Evolutionary conservation across 2,329 filamentous ascomycete species (phyloP).

Genomic region (Venturia nashicola): DNA sequence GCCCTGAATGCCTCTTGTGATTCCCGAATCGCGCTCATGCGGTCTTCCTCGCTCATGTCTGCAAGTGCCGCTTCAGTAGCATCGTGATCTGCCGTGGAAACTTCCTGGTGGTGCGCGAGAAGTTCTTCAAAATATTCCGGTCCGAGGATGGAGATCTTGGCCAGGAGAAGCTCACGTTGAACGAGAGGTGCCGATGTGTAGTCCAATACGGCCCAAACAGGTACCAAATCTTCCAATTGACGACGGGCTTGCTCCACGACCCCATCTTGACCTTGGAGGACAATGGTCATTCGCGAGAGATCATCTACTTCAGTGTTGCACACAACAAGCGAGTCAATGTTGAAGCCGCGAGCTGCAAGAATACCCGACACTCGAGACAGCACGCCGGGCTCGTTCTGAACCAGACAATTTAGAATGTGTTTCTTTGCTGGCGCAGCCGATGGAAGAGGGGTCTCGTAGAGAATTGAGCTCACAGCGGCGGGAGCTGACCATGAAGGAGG

Average conservation of each 20-base stretch:
- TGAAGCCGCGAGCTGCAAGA: slow-evolving; percentile 90
- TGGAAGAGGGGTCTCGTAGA: slow-evolving; percentile 91
- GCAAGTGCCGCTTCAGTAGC: slow-evolving; percentile 11
- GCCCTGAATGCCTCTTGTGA: slow-evolving; percentile 27
- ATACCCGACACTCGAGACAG: slow-evolving; percentile 94
- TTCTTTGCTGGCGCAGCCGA: slow-evolving; percentile 77
- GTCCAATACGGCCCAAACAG: slow-evolving; percentile 95
- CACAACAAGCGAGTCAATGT: slow-evolving; percentile 96
- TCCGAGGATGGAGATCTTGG: slow-evolving; percentile 92
- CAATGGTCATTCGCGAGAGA: slow-evolving; percentile 96
- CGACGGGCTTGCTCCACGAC: slow-evolving; percentile 94
- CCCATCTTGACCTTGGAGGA: slow-evolving; percentile 88
- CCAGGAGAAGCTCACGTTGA: slow-evolving; percentile 86
- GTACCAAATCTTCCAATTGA: slow-evolving; percentile 91
- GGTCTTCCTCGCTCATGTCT: slow-evolving; percentile 11
- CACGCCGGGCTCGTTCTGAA: slow-evolving; percentile 97
- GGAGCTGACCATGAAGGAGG: slow-evolving; percentile 78
- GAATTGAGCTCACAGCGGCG: slow-evolving; percentile 91
- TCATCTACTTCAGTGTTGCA: slow-evolving; percentile 97
- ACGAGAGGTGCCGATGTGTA: slow-evolving; percentile 89
- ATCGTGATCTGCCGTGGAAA: slow-evolving; percentile 42
- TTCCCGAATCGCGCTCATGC: slow-evolving; percentile 13
- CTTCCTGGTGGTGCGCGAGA: slow-evolving; percentile 88
- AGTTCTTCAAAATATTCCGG: slow-evolving; percentile 98
- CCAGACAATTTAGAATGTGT: slow-evolving; percentile 94